Evolutionary conservation across 495 filamentous ascomycete species (phyloP), one percentile per base, ranked within the genome.

Genomic region (Astrocystis sublimbata): DNA sequence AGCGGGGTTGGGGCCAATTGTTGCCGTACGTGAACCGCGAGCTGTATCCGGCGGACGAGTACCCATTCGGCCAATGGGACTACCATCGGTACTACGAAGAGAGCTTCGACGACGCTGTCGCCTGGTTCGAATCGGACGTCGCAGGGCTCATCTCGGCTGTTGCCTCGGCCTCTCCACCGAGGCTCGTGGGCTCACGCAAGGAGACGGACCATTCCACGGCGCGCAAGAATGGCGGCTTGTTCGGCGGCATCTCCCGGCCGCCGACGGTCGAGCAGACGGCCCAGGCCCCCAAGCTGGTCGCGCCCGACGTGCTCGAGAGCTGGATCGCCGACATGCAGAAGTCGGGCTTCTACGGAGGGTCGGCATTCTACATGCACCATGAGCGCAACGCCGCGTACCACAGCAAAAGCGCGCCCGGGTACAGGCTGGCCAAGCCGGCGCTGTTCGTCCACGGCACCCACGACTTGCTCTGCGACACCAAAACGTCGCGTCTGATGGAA

Each of bases 1-100:
- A 62, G 35, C n/a, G 17, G 26, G 60, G 60, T 17, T 55, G 38
- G 60, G n/a, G 47, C 1, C 30, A 21, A 1, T 47, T 62, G 23
- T 35, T 62, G n/a, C 60, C 51, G 2, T 24, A 38, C 0, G 31
- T 56, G 1, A 33, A 62, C 42, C 30, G 60, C 1, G 60, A 55
- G 19, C 17, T 62, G 3, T 62, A 62, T 24, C 60, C 60, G 2
- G 51, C 19, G 31, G 60, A 47, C 15, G 7, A 62, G 33, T 62
- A 62, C 42, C 40, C 46, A 8, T 38, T 43, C 30, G 60, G 50
- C 5, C 60, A 62, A n/a, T 62, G 60, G 60, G 60, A 62, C 24
- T 62, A 62, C 51, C 23, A 21, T 40, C 26, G 30, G 31, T 13
- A 62, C 24, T 62, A 56, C 31, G 60, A 62, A 23, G 60, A 62